Conservation (phyloP, 495 filamentous ascomycete genomes). For the Annulohypoxylon maeteangense region DNA sequence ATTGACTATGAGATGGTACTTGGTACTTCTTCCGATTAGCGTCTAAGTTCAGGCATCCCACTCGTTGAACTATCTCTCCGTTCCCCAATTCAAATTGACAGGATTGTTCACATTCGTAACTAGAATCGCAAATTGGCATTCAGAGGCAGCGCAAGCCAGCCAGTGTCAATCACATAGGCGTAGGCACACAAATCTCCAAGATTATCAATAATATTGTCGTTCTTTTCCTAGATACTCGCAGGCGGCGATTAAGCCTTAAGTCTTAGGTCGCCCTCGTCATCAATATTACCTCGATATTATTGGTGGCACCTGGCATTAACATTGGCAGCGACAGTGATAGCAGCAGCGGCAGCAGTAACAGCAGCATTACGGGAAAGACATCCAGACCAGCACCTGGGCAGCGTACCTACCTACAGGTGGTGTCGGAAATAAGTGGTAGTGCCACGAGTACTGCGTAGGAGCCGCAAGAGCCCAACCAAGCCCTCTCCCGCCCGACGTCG, state of each 20-base stretch:
- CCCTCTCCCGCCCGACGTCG: constrained; percentile 38
- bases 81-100: not conserved
- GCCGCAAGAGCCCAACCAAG: constrained; percentile 40
- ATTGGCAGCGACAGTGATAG: not conserved
- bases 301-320: not conserved
- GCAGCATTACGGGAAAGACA: not conserved
- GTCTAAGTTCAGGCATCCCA: not conserved
- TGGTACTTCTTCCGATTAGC: not conserved
- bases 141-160: not conserved
- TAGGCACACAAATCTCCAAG: not conserved
- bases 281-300: not conserved
- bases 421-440: not conserved
- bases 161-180: not conserved
- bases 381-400: not conserved
- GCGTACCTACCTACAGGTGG: not conserved
- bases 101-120: not conserved
- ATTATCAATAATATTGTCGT: not conserved
- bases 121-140: not conserved
- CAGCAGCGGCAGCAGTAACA: not conserved
- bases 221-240: not conserved
- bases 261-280: not conserved
- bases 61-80: not conserved
- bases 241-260: not conserved
- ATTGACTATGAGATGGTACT: not conserved
- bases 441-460: not conserved